Percentiles rank a stretch among this genome's conserved stretches.
phyloP scores from a whole-genome alignment of 495 filamentous ascomycete species.

The Cercophora newfieldiana region DNA sequence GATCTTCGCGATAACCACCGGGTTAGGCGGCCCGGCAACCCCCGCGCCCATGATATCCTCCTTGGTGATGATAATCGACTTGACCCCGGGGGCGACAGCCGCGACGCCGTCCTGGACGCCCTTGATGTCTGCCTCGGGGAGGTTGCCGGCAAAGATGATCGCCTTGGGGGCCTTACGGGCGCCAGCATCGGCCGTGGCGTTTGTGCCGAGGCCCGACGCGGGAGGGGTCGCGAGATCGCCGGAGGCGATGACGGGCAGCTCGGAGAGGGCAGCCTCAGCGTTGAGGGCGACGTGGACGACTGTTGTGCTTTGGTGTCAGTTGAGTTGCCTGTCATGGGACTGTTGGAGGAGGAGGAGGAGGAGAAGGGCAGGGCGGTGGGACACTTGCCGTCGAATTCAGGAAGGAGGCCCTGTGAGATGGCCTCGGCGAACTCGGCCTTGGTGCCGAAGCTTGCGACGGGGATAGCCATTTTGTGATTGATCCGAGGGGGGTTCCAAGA shows the following conservation, averaged over 20 bases:
- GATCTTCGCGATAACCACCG: slow-evolving; percentile 21
- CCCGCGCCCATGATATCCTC: slow-evolving; percentile 25
- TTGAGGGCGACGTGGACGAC: slow-evolving; percentile 32
- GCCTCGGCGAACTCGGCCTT: slow-evolving; percentile 25
- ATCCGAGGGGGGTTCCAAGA: neutral
- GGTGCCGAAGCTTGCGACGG: slow-evolving; percentile 30
- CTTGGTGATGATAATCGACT: slow-evolving; percentile 24
- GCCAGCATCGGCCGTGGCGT: slow-evolving; percentile 11
- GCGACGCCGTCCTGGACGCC: slow-evolving; percentile 21
- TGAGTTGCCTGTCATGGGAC: no score
- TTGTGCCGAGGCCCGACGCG: slow-evolving; percentile 27
- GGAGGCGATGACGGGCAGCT: slow-evolving; percentile 28
- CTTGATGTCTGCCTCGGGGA: slow-evolving; percentile 22
- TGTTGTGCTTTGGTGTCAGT: slow-evolving; percentile 4
- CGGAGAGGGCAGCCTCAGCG: slow-evolving; percentile 20
- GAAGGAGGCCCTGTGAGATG: slow-evolving; percentile 24
- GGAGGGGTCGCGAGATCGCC: slow-evolving; percentile 13
- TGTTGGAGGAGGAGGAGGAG: no score
- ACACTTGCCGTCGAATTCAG: slow-evolving; percentile 30
- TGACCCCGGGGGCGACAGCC: slow-evolving; percentile 13
- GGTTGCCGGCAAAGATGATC: slow-evolving; percentile 32
- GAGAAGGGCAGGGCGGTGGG: neutral
- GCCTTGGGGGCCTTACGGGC: slow-evolving; percentile 27
- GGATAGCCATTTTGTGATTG: slow-evolving; percentile 19
- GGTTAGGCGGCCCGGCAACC: slow-evolving; percentile 17